These are phyloP conservation scores for Claviceps maximensis DNA, from an alignment of 2,329 filamentous ascomycete species.

Conservation along the genomic window DNA sequence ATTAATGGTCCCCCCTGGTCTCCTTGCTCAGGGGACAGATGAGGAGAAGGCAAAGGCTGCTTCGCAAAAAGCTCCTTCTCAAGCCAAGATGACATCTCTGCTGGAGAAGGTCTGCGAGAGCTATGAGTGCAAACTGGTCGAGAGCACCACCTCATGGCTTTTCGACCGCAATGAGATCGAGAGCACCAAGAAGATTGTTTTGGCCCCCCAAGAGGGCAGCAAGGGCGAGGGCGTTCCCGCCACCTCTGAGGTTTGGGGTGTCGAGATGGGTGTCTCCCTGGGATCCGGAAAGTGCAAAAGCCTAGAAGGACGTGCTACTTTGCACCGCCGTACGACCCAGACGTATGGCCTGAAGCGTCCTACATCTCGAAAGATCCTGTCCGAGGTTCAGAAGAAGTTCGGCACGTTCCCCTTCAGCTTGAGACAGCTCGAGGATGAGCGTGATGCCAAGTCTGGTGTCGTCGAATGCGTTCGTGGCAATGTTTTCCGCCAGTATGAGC, in stretches of 20 bases:
- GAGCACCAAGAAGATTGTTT: constrained; percentile 92
- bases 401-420: constrained; percentile 96
- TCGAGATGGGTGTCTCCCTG: constrained; percentile 86
- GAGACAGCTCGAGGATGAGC: constrained; percentile 92
- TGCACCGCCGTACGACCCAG: constrained; percentile 84
- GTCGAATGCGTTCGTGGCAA: constrained; percentile 91
- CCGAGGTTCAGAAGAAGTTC: constrained; percentile 94
- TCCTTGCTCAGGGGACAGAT: constrained; percentile 69
- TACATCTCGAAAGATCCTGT: constrained; percentile 81
- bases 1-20: constrained; percentile 80
- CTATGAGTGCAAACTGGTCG: constrained; percentile 85
- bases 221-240: constrained; percentile 86
- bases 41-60: constrained; percentile 93
- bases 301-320: constrained; percentile 72
- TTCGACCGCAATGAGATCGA: constrained; percentile 98
- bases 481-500: constrained; percentile 90
- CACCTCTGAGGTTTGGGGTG: constrained; percentile 90
- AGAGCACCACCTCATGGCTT: constrained; percentile 95
- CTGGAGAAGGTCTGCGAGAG: constrained; percentile 84
- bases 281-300: constrained; percentile 92
- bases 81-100: constrained; percentile 73
- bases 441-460: constrained; percentile 86
- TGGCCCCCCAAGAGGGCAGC: constrained; percentile 71
- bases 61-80: constrained; percentile 67
- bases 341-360: constrained; percentile 91